Base-by-base conservation (phyloP, 2,329 filamentous ascomycete genomes). In the Phialophora macrospora region DNA sequence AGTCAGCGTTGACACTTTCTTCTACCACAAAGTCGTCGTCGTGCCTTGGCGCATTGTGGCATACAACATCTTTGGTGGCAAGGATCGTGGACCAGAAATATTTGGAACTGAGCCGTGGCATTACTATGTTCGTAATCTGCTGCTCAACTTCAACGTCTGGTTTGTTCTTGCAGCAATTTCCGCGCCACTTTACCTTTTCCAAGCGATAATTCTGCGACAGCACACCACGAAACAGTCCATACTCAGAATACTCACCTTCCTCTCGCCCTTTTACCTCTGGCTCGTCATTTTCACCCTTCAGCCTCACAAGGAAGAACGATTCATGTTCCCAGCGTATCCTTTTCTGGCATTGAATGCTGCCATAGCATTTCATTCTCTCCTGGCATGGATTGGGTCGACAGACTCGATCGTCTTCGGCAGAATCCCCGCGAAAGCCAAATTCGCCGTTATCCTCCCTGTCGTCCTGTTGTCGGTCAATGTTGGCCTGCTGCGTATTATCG, bases 271-370 rank as follows among this genome's bases (percentile, higher is more conserved):
- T 78, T 99, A 98, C 76, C 84, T 97, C 75, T 99, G 95, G 95
- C 84, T 99, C 30, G 86, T 80, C 3, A 95, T 98, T 68, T 98
- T 99, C 80, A 94, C 91, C 0, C 76, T 90, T 8, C 95, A 99
- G 75, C 92, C 95, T 17, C 95, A 99, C 80, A 99, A 99, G 75
- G 95, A 99, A 77, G 95, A 99, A 79, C 85, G 95, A 6, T 99
- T 99, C 81, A 98, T 99, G 93, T 99, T 97, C 74, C 95, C 95
- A 0, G 91, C 88, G 1, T 99, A 99, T 74, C 95, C 95, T 0
- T 92, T 94, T 69, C 83, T 99, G 44, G 90, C 91, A 0, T 83
- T 99, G 41, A 97, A 97, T 73, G 93, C 93, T 2, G 91, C 94
- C 8, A 85, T 97, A 60, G 86, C 91, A 3, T 81, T 96, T 41